Evolutionary conservation across 2,329 filamentous ascomycete genomes (phyloP), one percentile per base, ranked within the genome.

Genomic region (Zopfia rhizophila): DNA sequence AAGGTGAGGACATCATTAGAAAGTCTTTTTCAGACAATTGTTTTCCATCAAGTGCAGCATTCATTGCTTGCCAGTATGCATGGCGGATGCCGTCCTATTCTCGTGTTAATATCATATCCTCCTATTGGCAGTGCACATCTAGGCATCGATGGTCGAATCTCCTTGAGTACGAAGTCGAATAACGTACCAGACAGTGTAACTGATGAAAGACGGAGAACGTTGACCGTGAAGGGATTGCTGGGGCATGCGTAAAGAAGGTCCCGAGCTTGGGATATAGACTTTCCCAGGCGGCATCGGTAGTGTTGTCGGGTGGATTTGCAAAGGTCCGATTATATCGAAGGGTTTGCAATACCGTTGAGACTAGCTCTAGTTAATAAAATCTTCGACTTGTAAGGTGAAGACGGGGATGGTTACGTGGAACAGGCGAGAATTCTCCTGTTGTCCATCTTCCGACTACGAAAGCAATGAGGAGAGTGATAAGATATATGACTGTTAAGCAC

Each of bases 191-290:
- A 18, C 53, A 56, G 23, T 56, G 53, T 12, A 56, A 32, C 37
- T 56, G 53, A 29, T 56, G 53, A 14, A 51, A 56, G n/a, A 50
- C 45, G 11, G 53, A 37, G 31, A 54, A 52, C 2, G 44, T 45
- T 10, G 41, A 39, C 2, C 40, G 38, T 8, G 47, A 21, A 3
- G 47, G 21, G 2, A 47, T 47, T n/a, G 51, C 4, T 8, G 36
- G n/a, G 8, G 53, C 49, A 24, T 54, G 50, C 14, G 40, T 46
- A 32, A 56, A 52, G 47, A 54, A 54, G 7, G 48, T 51, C 14
- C 51, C 53, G 28, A 48, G 49, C 1, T 13, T 24, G 5, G 51
- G 53, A 27, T 54, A 49, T 1, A 54, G 18, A 13, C 41, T 35
- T 1, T 39, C 28, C 53, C 53, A 56, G 13, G 39, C 45, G 25